Percentiles rank a stretch among this genome's conserved stretches.
These are phyloP conservation scores for Botrytis sinoallii DNA, from an alignment of 2,329 filamentous ascomycete species.

Conservation along the genomic window DNA sequence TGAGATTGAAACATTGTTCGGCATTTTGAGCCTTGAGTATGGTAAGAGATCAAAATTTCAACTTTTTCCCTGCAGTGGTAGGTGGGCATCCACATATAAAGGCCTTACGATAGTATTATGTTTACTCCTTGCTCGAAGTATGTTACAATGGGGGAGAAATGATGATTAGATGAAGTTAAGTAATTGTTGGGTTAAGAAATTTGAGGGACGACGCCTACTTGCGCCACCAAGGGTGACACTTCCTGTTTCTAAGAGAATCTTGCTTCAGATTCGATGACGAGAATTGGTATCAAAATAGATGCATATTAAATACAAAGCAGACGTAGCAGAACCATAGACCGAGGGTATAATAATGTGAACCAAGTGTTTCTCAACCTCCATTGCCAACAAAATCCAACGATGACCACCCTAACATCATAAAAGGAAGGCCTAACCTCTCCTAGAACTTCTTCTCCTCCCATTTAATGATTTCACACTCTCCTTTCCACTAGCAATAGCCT, in stretches of 20 bases:
- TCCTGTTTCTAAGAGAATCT: not conserved
- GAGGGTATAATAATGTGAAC: not conserved
- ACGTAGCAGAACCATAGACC: not conserved
- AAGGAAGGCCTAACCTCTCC: slow-evolving; percentile 20
- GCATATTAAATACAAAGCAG: not conserved
- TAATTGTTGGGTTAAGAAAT: no score
- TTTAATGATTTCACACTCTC: slow-evolving; percentile 33
- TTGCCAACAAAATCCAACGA: not conserved
- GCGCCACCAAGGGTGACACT: not conserved
- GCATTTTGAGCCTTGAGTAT: not conserved
- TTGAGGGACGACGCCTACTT: not conserved
- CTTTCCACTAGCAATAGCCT: slow-evolving; percentile 38
- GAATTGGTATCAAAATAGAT: not conserved
- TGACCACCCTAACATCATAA: not conserved
- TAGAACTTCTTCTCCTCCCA: slow-evolving; percentile 30
- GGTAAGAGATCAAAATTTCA: not conserved
- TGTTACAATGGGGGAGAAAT: not conserved
- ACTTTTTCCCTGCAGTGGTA: not conserved
- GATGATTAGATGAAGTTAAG: not conserved
- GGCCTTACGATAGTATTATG: not conserved
- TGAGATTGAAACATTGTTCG: not conserved
- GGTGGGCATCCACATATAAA: not conserved
- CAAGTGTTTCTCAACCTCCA: not conserved
- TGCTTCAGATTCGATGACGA: not conserved
- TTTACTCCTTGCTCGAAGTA: not conserved